phyloP scores from a whole-genome alignment of 192 early-diverging fungal genomes.

The Rhizophagus sp. region DNA sequence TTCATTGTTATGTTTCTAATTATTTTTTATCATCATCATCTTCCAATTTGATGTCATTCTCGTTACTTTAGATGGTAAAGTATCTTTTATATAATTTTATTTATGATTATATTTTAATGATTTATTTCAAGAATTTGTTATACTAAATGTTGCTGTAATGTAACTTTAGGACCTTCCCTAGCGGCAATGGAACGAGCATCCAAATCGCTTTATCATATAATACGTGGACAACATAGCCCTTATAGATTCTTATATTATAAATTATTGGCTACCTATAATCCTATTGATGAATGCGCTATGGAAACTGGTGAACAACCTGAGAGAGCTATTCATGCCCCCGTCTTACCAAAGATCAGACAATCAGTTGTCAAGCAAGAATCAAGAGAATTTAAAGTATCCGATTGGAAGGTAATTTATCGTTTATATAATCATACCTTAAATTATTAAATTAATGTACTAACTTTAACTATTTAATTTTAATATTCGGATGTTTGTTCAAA shows the following conservation, averaged over 20 bases:
- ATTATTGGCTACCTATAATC: slow-evolving; percentile 5
- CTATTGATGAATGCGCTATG: not conserved
- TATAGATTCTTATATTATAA: slow-evolving; percentile 28
- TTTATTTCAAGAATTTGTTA: too few relatives aligned
- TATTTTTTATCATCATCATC: not conserved
- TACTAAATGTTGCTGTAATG: too few relatives aligned
- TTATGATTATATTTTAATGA: too few relatives aligned
- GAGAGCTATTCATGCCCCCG: slow-evolving; percentile 13
- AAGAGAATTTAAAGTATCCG: slow-evolving; percentile 22
- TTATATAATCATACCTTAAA: too few relatives aligned
- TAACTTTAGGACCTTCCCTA: slow-evolving; percentile 17
- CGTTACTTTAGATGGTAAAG: too few relatives aligned
- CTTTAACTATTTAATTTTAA: too few relatives aligned
- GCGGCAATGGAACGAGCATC: slow-evolving; percentile 26
- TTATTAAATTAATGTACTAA: too few relatives aligned
- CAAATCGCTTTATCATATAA: slow-evolving; percentile 8
- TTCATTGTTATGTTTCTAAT: not conserved
- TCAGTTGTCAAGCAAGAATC: slow-evolving; percentile 1
- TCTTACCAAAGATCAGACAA: slow-evolving; percentile 17
- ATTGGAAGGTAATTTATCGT: slow-evolving; percentile 23
- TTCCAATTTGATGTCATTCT: too few relatives aligned
- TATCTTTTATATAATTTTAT: too few relatives aligned
- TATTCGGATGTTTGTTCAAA: too few relatives aligned
- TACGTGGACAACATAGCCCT: slow-evolving; percentile 28
- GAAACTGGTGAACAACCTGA: slow-evolving; percentile 12